Percentiles rank a stretch among this genome's conserved stretches.
These are phyloP conservation scores for Leccinum uliginosum DNA, from an alignment of 768 basidiomycete species.

Conservation along the genomic window DNA sequence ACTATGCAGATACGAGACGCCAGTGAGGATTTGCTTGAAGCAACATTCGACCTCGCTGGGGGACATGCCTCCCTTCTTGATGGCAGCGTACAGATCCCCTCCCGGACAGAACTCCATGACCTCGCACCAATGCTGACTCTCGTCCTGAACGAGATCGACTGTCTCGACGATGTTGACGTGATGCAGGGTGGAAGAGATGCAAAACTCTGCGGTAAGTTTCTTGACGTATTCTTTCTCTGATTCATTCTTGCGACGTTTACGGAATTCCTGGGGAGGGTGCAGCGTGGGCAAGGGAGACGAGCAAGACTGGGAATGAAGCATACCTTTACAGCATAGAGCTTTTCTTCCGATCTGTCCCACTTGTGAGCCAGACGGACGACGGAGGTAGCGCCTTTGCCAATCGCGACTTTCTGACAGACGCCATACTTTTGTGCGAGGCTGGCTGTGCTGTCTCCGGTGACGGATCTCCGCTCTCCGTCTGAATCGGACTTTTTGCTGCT, in stretches of 20 bases:
- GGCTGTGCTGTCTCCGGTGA: conserved; percentile 48
- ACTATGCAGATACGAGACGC: conserved; percentile 86
- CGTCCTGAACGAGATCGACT: conserved; percentile 98
- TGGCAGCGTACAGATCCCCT: conserved; percentile 96
- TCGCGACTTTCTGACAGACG: conserved; percentile 93
- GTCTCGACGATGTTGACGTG: conserved; percentile 97
- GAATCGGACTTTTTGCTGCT: conserved; percentile 68
- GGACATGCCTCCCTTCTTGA: conserved; percentile 94
- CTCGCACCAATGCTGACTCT: conserved; percentile 95
- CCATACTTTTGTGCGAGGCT: conserved; percentile 88
- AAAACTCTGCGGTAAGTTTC: conserved; percentile 99
- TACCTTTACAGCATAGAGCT: conserved; percentile 97
- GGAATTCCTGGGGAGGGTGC: conserved; percentile 75
- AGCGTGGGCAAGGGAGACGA: not conserved
- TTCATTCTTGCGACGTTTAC: conserved; percentile 96
- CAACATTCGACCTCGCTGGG: conserved; percentile 93
- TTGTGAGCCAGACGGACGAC: conserved; percentile 97
- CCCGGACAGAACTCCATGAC: conserved; percentile 99
- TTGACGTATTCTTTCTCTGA: conserved; percentile 99
- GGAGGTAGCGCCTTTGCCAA: conserved; percentile 97
- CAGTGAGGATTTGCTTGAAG: conserved; percentile 92
- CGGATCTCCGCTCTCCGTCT: conserved; percentile 44
- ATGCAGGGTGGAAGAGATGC: conserved; percentile 93
- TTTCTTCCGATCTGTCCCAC: conserved; percentile 96
- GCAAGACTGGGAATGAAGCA: not conserved